Conservation (phyloP, 306 rosid species). For the Medicago ruthenica region DNA sequence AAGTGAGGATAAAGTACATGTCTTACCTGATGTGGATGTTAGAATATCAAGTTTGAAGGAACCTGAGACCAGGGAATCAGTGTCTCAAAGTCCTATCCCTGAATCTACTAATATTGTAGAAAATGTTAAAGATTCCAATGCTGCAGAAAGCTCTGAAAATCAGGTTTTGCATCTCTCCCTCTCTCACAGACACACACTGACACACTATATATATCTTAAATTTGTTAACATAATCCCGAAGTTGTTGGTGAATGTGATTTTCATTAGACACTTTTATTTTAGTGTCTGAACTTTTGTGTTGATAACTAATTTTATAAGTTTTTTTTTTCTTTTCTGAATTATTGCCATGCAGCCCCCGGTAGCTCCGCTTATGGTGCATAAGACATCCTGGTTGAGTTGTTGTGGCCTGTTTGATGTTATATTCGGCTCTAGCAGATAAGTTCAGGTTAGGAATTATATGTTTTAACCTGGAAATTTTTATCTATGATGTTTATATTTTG, state of each 20-base stretch:
- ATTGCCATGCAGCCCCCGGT: constrained; percentile 57
- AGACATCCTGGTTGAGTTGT: constrained; percentile 70
- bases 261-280: neutral
- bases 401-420: constrained; percentile 81
- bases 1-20: constrained; percentile 49
- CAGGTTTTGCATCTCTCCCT: constrained; percentile 58
- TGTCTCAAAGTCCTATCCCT: constrained; percentile 45
- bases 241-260: constrained; percentile 5
- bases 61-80: constrained; percentile 49
- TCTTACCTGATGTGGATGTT: constrained; percentile 44
- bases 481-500: constrained; percentile 14
- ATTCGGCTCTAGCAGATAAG: constrained; percentile 67
- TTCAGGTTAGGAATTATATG: constrained; percentile 58
- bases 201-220: neutral
- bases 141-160: constrained; percentile 60
- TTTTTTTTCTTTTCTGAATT: constrained; percentile 44
- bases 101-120: constrained; percentile 49
- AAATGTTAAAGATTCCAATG: constrained; percentile 49
- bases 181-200: too few species aligned
- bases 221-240: neutral
- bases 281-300: neutral
- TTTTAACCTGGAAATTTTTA: constrained; percentile 8
- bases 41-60: constrained; percentile 45
- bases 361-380: constrained; percentile 54
- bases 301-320: constrained; percentile 23